Base-by-base conservation (phyloP, 768 basidiomycete genomes). In the Lactarius trivialis region DNA sequence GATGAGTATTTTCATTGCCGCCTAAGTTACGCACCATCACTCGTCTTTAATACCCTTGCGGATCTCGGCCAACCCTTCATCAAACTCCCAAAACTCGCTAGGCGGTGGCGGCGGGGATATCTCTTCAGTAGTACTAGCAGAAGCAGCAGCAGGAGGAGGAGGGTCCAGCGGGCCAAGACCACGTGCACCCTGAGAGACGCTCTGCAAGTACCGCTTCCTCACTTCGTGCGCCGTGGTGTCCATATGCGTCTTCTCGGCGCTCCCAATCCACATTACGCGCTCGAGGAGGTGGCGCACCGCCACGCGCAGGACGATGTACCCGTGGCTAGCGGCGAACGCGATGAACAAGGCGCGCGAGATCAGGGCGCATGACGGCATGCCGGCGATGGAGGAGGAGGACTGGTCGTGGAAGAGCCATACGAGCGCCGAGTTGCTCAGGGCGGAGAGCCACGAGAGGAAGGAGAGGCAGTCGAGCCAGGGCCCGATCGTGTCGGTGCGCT, bases 401-500 rank as follows among this genome's bases (percentile, higher is more conserved):
- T 15, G 39, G 1, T 14, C 83, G 15, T 81, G 84, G 80, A 97
- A 96, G 67, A 97, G 84, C 76, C 92, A 94, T 55, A 96, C 88
- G 58, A 99, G 83, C 7, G 94, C 88, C 0, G 92, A 81, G 73
- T 95, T 97, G 32, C 88, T 92, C 33, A 98, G 76, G 0, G 93
- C 87, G 4, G 86, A 86, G 55, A 96, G 77, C 93, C 94, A 98
- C 14, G 92, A 82, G 71, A 99, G 80, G 77, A 92, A 88, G 7
- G 87, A 84, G 63, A 99, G 78, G 14, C 86, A 84, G 56, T 95
- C 87, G 48, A 98, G 82, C 96, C 96, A 99, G 0, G 93, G 90
- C 0, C 96, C 96, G 63, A 98, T 93, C 12, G 89, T 88, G 68
- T 95, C 93, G 3, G 89, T 88, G 24, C 96, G 85, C n/a, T 78